Base-by-base conservation (phyloP, 805 yeast genomes). In the Candida incommunis region DNA sequence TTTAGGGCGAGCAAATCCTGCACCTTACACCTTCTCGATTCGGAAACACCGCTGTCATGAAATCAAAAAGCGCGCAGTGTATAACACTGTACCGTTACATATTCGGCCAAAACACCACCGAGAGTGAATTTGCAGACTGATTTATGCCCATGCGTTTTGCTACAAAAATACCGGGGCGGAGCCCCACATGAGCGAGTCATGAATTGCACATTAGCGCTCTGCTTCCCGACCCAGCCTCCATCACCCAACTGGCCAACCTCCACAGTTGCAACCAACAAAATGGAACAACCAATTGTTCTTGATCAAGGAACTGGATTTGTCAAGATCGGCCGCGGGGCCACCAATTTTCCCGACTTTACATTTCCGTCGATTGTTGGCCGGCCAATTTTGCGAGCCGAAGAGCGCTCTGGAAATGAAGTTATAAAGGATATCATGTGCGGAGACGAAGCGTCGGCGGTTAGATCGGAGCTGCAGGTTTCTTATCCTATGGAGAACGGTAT, bases 241-340 rank as follows among this genome's bases (percentile, higher is more conserved):
- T n/a, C n/a, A 25, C 27, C 13, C 27, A 7, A 25, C 27, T 9
- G 13, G 27, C 27, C 27, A 7, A 25, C 27, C 27, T 9, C 7
- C 27, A 25, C 27, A 9, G 13, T 25, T 13, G 7, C 27, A 9
- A 25, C 27, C 13, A 25, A 25, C 27, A 41, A 26, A 40, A 44
- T 40, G 48, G 44, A 24, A 47, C 56, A 55, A 47, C 59, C 59
- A 31, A 56, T 56, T 50, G 98, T 92, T 55, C 84, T 92, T 55
- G 98, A 92, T 69, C 97, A 92, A 70, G 98, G 98, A 69, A 92
- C 98, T 43, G 98, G 98, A 47, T 92, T 92, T 62, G 96, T 90
- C 45, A 90, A 88, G 63, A 85, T 90, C 54, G 98, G 98, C 48
- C 77, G 95, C 58, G 96, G 94, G 29, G 96, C 97, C 25, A 82